Conservation (phyloP, 2,329 filamentous ascomycete genomes). For the Orbilia javanica region DNA sequence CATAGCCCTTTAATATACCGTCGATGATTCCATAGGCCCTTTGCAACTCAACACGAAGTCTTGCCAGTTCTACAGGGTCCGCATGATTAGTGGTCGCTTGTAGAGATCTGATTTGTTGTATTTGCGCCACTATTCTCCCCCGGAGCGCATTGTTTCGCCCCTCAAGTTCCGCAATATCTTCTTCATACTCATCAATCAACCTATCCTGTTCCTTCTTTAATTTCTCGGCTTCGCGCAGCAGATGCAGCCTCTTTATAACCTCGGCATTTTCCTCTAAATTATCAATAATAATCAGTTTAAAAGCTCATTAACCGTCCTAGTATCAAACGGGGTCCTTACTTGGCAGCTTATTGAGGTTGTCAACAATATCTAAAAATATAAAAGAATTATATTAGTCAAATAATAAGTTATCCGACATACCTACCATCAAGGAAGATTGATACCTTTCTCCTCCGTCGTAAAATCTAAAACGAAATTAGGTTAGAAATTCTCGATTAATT, state of each 20-base stretch:
- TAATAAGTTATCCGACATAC: slow-evolving; percentile 3
- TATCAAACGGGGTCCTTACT: background rate
- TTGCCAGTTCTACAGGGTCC: background rate
- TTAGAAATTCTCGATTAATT: slow-evolving; percentile 1
- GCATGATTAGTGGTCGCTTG: background rate
- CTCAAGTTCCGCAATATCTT: background rate
- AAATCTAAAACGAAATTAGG: slow-evolving; percentile 11
- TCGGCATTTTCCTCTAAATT: background rate
- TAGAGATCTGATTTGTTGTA: background rate
- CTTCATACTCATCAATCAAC: background rate
- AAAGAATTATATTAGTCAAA: slow-evolving; percentile 1
- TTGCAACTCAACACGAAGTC: background rate
- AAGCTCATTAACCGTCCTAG: slow-evolving; percentile 5
- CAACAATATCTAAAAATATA: too few species aligned
- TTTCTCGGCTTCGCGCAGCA: background rate
- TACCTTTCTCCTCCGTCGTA: background rate
- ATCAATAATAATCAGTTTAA: slow-evolving; percentile 11
- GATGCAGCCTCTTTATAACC: background rate
- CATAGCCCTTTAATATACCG: too few species aligned
- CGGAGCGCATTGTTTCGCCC: background rate
- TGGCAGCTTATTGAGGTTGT: too few species aligned
- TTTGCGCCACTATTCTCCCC: background rate
- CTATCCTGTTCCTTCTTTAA: background rate
- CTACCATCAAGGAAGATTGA: background rate
- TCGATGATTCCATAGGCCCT: background rate